Conservation (phyloP, 2,329 filamentous ascomycete genomes). For the Incumbomyces delicatus region DNA sequence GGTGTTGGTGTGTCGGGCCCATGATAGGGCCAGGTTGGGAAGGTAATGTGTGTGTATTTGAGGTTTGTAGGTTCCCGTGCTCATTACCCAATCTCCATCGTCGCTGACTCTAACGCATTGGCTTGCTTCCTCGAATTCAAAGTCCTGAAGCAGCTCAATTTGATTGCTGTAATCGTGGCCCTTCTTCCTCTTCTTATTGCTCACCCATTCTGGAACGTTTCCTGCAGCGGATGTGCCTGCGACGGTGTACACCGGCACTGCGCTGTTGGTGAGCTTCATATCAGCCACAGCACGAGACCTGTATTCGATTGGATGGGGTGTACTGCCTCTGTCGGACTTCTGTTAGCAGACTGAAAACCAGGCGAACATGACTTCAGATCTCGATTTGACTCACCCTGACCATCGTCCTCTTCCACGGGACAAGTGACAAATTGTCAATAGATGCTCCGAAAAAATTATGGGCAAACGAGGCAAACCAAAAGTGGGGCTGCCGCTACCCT, state of each 20-base stretch:
- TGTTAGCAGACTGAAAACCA: neutral
- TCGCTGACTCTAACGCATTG: constrained; percentile 82
- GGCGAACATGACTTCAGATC: neutral
- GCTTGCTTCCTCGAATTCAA: constrained; percentile 94
- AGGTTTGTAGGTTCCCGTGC: constrained; percentile 66
- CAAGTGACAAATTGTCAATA: neutral
- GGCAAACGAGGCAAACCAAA: constrained; percentile 1
- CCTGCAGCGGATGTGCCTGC: constrained; percentile 81
- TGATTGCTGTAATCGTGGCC: constrained; percentile 89
- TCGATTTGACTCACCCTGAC: neutral
- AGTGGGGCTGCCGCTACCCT: no score
- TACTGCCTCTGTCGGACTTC: neutral
- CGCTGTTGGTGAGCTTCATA: constrained; percentile 52
- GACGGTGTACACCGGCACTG: constrained; percentile 88
- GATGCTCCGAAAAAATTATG: neutral
- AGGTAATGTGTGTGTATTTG: constrained; percentile 96
- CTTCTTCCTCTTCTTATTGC: constrained; percentile 81
- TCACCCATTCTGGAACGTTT: constrained; percentile 90
- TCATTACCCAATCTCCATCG: constrained; percentile 96
- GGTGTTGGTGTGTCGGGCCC: constrained; percentile 79
- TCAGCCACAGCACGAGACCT: neutral
- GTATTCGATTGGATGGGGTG: neutral
- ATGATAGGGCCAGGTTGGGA: constrained; percentile 87
- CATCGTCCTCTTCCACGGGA: neutral
- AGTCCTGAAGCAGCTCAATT: constrained; percentile 91